phyloP scores from a whole-genome alignment of 306 rosid genomes.

The Trichosanthes truncata region DNA sequence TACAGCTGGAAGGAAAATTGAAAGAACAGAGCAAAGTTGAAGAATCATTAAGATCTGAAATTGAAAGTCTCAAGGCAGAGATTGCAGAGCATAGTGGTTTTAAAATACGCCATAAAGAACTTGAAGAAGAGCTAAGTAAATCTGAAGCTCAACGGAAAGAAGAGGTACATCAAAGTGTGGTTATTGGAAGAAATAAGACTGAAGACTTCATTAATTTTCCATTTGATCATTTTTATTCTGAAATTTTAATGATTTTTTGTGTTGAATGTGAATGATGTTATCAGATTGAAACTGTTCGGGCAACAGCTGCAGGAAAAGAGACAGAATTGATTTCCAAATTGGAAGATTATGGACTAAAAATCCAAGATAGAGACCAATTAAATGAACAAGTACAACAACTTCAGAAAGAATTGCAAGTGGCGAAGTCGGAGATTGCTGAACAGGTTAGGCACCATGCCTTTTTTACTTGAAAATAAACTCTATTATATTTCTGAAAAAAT shows the following conservation, averaged over 20 bases:
- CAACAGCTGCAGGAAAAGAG: slow-evolving; percentile 53
- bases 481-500: background rate
- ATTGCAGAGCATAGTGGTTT: slow-evolving; percentile 47
- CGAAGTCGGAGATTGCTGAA: slow-evolving; percentile 33
- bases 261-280: slow-evolving; percentile 13
- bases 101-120: slow-evolving; percentile 46
- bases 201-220: background rate
- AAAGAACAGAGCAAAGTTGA: slow-evolving; percentile 52
- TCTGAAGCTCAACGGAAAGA: slow-evolving; percentile 51
- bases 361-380: slow-evolving; percentile 40
- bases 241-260: background rate
- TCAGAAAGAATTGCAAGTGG: slow-evolving; percentile 56
- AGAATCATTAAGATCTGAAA: slow-evolving; percentile 44
- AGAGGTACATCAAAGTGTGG: slow-evolving; percentile 42
- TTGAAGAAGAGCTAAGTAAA: slow-evolving; percentile 44
- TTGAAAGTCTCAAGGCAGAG: slow-evolving; percentile 55
- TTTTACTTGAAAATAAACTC: background rate
- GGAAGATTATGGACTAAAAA: slow-evolving; percentile 41
- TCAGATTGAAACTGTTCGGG: slow-evolving; percentile 45
- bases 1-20: slow-evolving; percentile 56
- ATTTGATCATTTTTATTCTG: background rate
- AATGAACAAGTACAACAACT: slow-evolving; percentile 51
- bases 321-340: slow-evolving; percentile 46
- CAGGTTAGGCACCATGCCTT: slow-evolving; percentile 32
- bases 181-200: background rate